Evolutionary conservation across 179 eudicot genomes (phyloP), one percentile per base, ranked within the genome.

Genomic region (Patellifolia procumbens): DNA sequence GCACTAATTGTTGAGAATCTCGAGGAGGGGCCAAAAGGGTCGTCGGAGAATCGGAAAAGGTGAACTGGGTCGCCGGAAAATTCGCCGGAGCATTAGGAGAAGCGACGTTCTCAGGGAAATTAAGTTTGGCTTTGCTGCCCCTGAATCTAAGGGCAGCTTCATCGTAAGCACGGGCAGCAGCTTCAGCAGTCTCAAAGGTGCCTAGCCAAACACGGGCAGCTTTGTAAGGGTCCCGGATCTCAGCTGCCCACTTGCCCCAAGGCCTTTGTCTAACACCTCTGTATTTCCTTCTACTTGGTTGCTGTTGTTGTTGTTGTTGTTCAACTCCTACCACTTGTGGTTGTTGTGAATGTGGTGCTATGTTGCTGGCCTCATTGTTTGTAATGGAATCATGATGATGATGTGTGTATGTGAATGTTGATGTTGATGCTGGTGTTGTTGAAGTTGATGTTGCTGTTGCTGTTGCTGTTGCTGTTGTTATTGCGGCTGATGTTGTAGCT

Each of bases 231-330:
- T 91, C 91, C 52, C 97, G 61, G 4, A 90, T 91, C 48, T 91
- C 97, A 45, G 97, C 93, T 22, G 96, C 96, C 93, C 93, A 89
- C 65, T 91, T 91, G 16, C 93, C 93, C 93, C 91, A 89, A 58
- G 97, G 97, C 74, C 97, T 81, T 76, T 82, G 88, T 62, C 97
- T 78, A 65, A 91, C 94, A 56, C 97, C 92, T 60, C 97, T 87
- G 83, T 91, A 90, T 80, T 82, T 86, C 62, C 94, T 85, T 32
- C 73, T 85, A 20, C 32, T 65, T 70, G 81, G 73, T 17, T 66
- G n/a, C n/a, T n/a, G n/a, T n/a, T n/a, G n/a, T n/a, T n/a, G n/a
- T n/a, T n/a, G n/a, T n/a, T n/a, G n/a, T n/a, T n/a, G n/a, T n/a
- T n/a, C n/a, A n/a, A n/a, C 45, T 35, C 3, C 70, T 51, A 16